Conservation (phyloP, 2,329 filamentous ascomycete genomes). For the Trichocomaceae sp. region DNA sequence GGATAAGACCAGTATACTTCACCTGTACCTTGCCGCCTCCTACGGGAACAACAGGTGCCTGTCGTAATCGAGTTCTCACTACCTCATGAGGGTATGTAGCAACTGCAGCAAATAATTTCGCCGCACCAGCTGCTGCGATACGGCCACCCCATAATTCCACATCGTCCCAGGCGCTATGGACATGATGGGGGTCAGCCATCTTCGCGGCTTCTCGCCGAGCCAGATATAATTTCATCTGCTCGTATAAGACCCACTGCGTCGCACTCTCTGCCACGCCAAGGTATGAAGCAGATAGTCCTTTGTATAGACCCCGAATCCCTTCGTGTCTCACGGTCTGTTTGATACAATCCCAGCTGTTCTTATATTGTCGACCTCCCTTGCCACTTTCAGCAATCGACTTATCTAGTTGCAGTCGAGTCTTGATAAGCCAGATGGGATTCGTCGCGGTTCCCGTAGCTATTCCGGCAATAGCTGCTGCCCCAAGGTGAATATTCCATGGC, state of each 20-base stretch:
- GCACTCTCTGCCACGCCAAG: conserved; percentile 85
- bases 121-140: conserved; percentile 63
- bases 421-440: conserved; percentile 95
- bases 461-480: conserved; percentile 69
- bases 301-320: conserved; percentile 75
- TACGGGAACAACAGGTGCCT: conserved; percentile 77
- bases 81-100: conserved; percentile 92
- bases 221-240: conserved; percentile 78
- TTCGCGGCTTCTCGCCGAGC: conserved; percentile 54
- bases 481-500: conserved; percentile 67
- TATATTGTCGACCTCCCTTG: conserved; percentile 60
- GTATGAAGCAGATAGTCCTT: conserved; percentile 85
- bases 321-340: conserved; percentile 74
- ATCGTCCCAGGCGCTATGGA: conserved; percentile 65
- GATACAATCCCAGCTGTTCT: conserved; percentile 82
- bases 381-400: conserved; percentile 64
- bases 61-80: conserved; percentile 74
- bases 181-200: conserved; percentile 52
- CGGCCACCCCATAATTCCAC: conserved; percentile 74
- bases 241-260: conserved; percentile 89
- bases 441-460: conserved; percentile 84
- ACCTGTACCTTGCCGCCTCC: conserved; percentile 54
- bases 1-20: conserved; percentile 82
- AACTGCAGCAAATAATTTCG: conserved; percentile 78
- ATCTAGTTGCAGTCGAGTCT: conserved; percentile 87